These are phyloP conservation scores for Diaporthe citriasiana DNA, from an alignment of 2,329 filamentous ascomycete species.

Conservation along the genomic window DNA sequence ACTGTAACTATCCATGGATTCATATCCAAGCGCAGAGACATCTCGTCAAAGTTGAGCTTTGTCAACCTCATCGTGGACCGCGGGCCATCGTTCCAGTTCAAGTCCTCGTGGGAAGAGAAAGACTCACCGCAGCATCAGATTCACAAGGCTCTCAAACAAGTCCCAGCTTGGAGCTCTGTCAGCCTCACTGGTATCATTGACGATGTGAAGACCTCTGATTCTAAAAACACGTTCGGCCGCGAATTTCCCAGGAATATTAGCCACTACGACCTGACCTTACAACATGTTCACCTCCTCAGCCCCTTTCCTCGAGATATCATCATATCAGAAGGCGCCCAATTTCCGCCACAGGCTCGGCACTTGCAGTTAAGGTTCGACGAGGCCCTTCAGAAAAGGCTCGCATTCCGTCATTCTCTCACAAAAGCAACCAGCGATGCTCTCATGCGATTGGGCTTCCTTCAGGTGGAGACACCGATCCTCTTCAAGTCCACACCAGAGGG, in stretches of 20 bases:
- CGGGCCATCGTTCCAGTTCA: constrained; percentile 55
- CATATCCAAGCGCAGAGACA: constrained; percentile 75
- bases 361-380: constrained; percentile 85
- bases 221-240: not conserved
- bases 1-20: constrained; percentile 77
- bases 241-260: constrained; percentile 45
- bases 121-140: constrained; percentile 52
- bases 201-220: constrained; percentile 44
- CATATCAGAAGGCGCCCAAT: constrained; percentile 80
- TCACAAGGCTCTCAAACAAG: constrained; percentile 60
- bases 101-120: constrained; percentile 56
- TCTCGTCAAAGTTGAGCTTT: constrained; percentile 80
- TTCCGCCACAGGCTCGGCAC: constrained; percentile 82
- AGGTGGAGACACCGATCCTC: constrained; percentile 92
- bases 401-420: constrained; percentile 75
- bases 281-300: constrained; percentile 77
- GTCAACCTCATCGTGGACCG: constrained; percentile 63
- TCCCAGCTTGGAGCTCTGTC: constrained; percentile 68
- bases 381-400: constrained; percentile 76
- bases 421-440: constrained; percentile 68
- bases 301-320: constrained; percentile 82
- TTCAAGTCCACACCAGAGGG: constrained; percentile 99
- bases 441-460: constrained; percentile 72
- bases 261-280: constrained; percentile 69
- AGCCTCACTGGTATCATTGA: constrained; percentile 58